Conservation (phyloP, 208 protist species). For the Acanthamoeba sp. region DNA sequence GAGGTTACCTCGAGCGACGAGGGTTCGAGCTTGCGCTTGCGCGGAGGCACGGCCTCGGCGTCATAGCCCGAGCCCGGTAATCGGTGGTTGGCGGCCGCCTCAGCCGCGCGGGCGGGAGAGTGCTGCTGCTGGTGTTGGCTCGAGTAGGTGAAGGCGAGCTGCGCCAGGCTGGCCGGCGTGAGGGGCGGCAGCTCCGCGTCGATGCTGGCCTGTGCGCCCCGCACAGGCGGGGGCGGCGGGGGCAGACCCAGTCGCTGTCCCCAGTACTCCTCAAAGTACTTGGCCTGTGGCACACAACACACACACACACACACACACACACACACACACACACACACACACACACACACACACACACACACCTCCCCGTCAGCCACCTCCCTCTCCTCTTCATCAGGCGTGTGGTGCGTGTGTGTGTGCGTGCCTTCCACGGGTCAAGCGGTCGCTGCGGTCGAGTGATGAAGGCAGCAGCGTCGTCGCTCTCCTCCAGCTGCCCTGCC, state of each 20-base stretch:
- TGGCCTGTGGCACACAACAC: not conserved
- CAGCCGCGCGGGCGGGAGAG: not conserved
- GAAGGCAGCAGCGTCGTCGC: not conserved
- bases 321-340: no score
- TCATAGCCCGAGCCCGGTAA: not conserved
- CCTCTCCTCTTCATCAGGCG: no score
- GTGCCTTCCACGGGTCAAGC: conserved; percentile 25
- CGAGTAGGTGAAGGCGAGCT: conserved; percentile 47
- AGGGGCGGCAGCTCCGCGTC: conserved; percentile 34
- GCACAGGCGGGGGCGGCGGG: not conserved
- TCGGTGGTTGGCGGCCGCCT: not conserved
- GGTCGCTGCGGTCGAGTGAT: not conserved
- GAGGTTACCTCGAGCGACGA: not conserved
- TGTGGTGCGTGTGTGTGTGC: not conserved
- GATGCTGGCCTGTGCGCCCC: not conserved
- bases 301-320: no score
- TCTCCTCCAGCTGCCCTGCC: conserved; percentile 47
- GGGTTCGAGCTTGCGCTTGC: conserved; percentile 25
- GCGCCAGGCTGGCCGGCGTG: not conserved
- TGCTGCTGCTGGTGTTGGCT: not conserved
- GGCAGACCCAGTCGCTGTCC: conserved; percentile 52
- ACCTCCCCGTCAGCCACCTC: no score
- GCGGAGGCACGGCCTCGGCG: conserved; percentile 15
- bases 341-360: no score
- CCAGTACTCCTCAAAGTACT: conserved; percentile 74